Evolutionary conservation across 2,329 filamentous ascomycete genomes (phyloP).

Genomic region (Botrytis deweyae): DNA sequence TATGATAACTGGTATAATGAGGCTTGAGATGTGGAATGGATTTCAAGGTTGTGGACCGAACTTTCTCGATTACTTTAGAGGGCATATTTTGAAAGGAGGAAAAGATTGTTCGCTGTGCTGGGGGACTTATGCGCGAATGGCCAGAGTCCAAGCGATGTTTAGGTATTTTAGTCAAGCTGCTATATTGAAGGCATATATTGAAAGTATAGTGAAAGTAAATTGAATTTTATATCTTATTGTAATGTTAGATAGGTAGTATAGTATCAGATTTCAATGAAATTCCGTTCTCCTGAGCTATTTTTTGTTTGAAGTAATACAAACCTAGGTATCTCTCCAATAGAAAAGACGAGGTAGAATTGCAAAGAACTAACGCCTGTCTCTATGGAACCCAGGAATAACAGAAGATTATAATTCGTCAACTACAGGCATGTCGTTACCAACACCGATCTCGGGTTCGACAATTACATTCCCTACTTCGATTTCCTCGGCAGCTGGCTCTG

Average conservation of each 20-base stretch:
- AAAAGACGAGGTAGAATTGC: not conserved
- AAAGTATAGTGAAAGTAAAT: not conserved
- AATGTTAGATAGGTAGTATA: not conserved
- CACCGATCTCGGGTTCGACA: not conserved
- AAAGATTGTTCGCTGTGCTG: not conserved
- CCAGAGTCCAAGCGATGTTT: not conserved
- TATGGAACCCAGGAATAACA: not conserved
- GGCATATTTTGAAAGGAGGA: not conserved
- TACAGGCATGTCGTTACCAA: constrained; percentile 7
- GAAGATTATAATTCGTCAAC: constrained; percentile 4
- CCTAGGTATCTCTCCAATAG: not conserved
- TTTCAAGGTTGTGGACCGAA: not conserved
- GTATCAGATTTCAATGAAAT: not conserved
- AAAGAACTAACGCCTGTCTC: not conserved
- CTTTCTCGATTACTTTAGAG: not conserved
- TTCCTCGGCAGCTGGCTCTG: not conserved
- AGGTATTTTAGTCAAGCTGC: not conserved
- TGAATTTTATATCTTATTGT: not conserved
- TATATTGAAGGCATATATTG: not conserved
- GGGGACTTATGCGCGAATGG: not conserved
- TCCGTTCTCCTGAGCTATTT: not conserved
- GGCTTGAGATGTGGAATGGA: not conserved
- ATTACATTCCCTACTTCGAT: not conserved
- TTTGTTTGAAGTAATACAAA: not conserved
- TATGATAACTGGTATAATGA: not conserved